Percentiles rank a stretch among this genome's conserved stretches.
Conservation (phyloP, 768 basidiomycete genomes). For the Sarcodon aspratus region DNA sequence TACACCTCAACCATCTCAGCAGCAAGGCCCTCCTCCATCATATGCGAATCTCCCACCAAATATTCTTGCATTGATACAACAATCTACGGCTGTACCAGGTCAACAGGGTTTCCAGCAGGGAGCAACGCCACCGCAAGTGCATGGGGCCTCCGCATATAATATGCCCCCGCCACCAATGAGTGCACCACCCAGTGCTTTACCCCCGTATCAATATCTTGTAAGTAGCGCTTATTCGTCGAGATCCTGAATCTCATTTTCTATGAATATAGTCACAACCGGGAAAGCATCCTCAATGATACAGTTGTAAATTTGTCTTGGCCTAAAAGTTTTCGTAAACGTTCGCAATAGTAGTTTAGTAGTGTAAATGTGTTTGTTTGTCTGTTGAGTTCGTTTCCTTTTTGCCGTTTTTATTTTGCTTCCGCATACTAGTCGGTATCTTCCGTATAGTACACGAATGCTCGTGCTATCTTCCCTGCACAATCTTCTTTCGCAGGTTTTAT, state of each 20-base stretch:
- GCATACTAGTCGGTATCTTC: background rate
- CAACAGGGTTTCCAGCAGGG: conserved; percentile 22
- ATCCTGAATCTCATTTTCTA: too few relatives aligned
- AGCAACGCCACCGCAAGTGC: conserved; percentile 17
- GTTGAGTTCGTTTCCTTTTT: background rate
- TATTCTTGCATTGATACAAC: conserved; percentile 57
- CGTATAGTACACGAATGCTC: conserved; percentile 37
- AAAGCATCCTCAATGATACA: too few relatives aligned
- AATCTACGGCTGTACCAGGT: conserved; percentile 20
- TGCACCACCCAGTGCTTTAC: too few relatives aligned
- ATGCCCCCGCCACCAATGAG: conserved; percentile 30
- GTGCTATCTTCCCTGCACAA: conserved; percentile 57
- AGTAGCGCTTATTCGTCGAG: too few relatives aligned
- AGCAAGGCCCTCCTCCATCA: conserved; percentile 16
- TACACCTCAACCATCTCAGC: conserved; percentile 22
- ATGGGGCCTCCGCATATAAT: conserved; percentile 15
- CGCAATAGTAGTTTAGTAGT: background rate
- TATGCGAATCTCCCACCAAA: conserved; percentile 47
- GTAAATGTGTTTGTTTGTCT: background rate
- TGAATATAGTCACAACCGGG: too few relatives aligned
- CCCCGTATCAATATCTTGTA: too few relatives aligned
- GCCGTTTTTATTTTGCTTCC: background rate
- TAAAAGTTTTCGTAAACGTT: too few relatives aligned
- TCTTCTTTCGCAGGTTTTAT: conserved; percentile 51
- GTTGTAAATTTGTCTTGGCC: too few relatives aligned